These are phyloP conservation scores for Rhynchospora tenuis DNA, from an alignment of 176 grass and related monocot species.

Conservation along the genomic window DNA sequence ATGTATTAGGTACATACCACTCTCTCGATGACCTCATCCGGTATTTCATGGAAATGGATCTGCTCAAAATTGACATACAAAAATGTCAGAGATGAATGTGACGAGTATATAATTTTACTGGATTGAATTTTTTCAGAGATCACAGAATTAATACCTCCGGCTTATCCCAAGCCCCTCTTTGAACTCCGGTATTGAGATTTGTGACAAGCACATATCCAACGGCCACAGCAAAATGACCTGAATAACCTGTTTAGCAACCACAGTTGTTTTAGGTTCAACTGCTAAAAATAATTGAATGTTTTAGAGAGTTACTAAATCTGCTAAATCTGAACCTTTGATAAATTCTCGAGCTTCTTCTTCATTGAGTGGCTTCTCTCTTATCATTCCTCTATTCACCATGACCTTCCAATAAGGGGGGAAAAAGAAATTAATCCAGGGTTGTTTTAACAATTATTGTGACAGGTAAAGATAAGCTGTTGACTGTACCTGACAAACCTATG, in stretches of 20 bases:
- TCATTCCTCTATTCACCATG: constrained; percentile 49
- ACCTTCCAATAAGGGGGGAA: constrained; percentile 31
- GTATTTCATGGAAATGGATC: constrained; percentile 65
- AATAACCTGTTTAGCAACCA: constrained; percentile 38
- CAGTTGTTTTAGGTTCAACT: background rate
- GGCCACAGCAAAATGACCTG: constrained; percentile 39
- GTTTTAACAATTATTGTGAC: background rate
- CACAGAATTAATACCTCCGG: constrained; percentile 31
- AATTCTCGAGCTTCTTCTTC: constrained; percentile 67
- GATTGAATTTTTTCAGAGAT: background rate
- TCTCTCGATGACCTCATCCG: constrained; percentile 47
- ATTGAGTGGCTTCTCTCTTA: constrained; percentile 53
- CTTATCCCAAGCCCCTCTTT: constrained; percentile 54
- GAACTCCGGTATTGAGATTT: constrained; percentile 44
- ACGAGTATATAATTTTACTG: too few species aligned
- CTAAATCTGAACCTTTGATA: constrained; percentile 41
- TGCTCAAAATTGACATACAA: constrained; percentile 27
- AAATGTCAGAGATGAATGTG: too few species aligned
- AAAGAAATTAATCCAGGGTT: background rate
- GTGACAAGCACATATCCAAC: constrained; percentile 69
- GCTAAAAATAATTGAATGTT: background rate
- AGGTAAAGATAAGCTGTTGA: background rate
- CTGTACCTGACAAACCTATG: too few species aligned
- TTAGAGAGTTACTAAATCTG: background rate
- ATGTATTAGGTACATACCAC: constrained; percentile 30